Evolutionary conservation across 2,329 filamentous ascomycete genomes (phyloP).

Genomic region (Aspergillus pseudoglaucus): DNA sequence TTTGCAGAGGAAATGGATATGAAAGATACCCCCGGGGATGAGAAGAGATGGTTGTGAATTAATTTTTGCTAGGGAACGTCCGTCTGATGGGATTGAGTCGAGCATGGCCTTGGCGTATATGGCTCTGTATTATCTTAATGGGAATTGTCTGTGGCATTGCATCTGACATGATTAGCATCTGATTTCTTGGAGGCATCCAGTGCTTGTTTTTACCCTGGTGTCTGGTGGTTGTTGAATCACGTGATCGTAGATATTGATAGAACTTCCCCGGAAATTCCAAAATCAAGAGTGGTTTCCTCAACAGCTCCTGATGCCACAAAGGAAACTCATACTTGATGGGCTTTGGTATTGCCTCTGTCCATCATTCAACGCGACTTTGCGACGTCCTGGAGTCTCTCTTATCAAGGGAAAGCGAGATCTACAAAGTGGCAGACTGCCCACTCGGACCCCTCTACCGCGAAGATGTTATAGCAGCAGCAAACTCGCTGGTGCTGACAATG

Average conservation of each 20-base stretch:
- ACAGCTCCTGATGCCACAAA: slow-evolving; percentile 27
- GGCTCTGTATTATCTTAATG: slow-evolving; percentile 27
- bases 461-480: slow-evolving; percentile 10
- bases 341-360: slow-evolving; percentile 39
- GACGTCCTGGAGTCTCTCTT: slow-evolving; percentile 8
- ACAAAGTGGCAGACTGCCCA: slow-evolving; percentile 1
- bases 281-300: slow-evolving; percentile 1
- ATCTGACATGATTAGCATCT: not conserved
- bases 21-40: slow-evolving; percentile 33
- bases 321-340: slow-evolving; percentile 28
- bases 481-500: not conserved
- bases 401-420: slow-evolving; percentile 4
- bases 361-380: slow-evolving; percentile 23
- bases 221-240: slow-evolving; percentile 8
- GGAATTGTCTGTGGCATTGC: slow-evolving; percentile 17
- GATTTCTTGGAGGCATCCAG: not conserved
- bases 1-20: slow-evolving; percentile 8
- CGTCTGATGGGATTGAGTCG: slow-evolving; percentile 23
- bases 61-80: slow-evolving; percentile 20
- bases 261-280: not conserved
- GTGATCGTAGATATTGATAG: slow-evolving; percentile 5
- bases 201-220: not conserved
- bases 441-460: slow-evolving; percentile 7
- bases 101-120: slow-evolving; percentile 37
- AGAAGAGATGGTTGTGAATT: slow-evolving; percentile 16